Percentiles rank a stretch among this genome's conserved stretches.
These are phyloP conservation scores for Cetraspora pellucida DNA, from an alignment of 192 early-diverging fungal genomes.

Conservation along the genomic window DNA sequence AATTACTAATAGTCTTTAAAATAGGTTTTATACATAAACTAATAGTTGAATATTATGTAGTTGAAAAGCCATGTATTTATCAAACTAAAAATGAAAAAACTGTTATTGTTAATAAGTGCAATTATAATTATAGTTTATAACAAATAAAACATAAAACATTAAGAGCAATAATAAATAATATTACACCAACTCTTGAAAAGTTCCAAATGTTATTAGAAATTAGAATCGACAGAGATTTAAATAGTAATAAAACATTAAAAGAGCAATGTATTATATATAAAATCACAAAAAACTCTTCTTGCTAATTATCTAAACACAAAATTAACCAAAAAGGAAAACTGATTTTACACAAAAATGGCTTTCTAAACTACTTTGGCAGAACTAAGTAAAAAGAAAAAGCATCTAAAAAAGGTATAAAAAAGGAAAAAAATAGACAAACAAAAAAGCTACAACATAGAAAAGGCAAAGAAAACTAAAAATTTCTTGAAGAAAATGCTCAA, in stretches of 20 bases:
- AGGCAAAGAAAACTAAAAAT: too few species aligned
- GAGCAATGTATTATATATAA: background rate
- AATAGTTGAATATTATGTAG: background rate
- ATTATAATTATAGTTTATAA: constrained; percentile 7
- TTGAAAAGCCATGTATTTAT: background rate
- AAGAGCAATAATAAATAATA: background rate
- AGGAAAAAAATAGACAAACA: too few species aligned
- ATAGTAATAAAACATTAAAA: background rate
- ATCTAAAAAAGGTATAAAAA: too few species aligned
- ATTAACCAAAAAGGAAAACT: too few species aligned
- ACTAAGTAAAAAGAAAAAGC: too few species aligned
- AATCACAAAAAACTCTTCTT: too few species aligned
- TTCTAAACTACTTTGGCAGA: too few species aligned
- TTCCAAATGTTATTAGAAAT: background rate
- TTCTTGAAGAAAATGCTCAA: too few species aligned
- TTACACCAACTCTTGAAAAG: background rate
- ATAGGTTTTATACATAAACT: background rate
- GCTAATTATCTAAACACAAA: too few species aligned
- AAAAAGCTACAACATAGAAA: too few species aligned
- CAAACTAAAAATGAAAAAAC: background rate
- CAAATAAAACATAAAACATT: constrained; percentile 2
- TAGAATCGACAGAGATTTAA: background rate
- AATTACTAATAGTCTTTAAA: too few species aligned
- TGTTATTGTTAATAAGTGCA: background rate
- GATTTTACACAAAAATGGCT: too few species aligned